These are phyloP conservation scores for Capronia epimyces DNA, from an alignment of 2,329 filamentous ascomycete genomes.

Conservation along the genomic window DNA sequence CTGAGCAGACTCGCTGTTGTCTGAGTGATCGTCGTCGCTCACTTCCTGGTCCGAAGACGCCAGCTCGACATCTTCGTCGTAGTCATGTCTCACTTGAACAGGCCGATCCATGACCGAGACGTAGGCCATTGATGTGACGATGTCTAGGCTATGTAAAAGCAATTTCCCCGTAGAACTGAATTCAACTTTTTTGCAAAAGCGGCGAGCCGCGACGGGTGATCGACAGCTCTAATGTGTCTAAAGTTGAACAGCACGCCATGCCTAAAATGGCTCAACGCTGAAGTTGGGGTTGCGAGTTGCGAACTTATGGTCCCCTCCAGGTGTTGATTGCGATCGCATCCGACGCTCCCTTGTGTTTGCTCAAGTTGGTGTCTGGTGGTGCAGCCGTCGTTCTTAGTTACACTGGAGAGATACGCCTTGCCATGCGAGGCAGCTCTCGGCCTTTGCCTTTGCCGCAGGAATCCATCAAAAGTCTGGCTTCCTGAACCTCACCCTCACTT, in stretches of 20 bases:
- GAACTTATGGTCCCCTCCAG: background rate
- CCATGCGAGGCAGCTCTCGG: constrained; percentile 2
- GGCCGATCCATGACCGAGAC: constrained; percentile 11
- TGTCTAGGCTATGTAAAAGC: background rate
- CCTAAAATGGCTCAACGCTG: background rate
- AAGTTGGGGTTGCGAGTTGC: too few relatives aligned
- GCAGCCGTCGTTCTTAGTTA: background rate
- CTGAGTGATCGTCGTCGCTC: constrained; percentile 7
- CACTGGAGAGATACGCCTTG: constrained; percentile 4
- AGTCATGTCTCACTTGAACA: constrained; percentile 26
- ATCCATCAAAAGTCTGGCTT: constrained; percentile 22
- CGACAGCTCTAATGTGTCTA: constrained; percentile 8
- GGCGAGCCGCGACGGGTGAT: constrained; percentile 1
- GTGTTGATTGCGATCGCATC: background rate
- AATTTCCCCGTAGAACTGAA: background rate
- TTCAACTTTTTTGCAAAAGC: constrained; percentile 4
- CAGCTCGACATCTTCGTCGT: constrained; percentile 35
- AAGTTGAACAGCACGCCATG: constrained; percentile 1
- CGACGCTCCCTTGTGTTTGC: background rate
- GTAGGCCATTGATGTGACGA: constrained; percentile 13
- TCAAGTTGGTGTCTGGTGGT: background rate
- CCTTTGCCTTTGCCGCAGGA: constrained; percentile 8
- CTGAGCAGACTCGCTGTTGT: background rate
- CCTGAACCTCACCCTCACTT: constrained; percentile 9
- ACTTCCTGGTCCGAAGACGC: constrained; percentile 21